These are phyloP conservation scores for Fusarium palustre DNA, from an alignment of 2,329 filamentous ascomycete genomes.

Conservation along the genomic window DNA sequence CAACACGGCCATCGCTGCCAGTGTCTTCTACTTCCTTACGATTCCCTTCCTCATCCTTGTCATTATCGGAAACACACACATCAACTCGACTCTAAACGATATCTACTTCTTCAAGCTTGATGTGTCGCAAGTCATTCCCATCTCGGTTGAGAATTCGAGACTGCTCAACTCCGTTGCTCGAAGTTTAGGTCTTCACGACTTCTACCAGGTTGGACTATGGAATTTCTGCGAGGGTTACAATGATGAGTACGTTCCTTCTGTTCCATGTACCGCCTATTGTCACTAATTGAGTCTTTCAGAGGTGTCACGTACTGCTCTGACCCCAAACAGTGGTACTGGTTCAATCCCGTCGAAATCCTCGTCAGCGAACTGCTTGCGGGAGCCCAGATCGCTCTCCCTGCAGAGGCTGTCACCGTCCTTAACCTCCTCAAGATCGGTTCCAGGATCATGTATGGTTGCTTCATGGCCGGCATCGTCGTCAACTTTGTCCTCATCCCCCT, in stretches of 20 bases:
- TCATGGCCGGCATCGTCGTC: conserved; percentile 77
- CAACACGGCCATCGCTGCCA: conserved; percentile 73
- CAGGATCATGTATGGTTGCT: conserved; percentile 90
- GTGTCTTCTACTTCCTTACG: conserved; percentile 77
- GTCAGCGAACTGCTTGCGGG: conserved; percentile 83
- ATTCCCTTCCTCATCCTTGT: conserved; percentile 84
- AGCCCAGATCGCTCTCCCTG: conserved; percentile 84
- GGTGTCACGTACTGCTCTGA: conserved; percentile 82
- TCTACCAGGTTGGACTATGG: conserved; percentile 94
- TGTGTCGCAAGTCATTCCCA: conserved; percentile 82
- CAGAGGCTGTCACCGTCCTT: conserved; percentile 78
- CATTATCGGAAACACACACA: conserved; percentile 78
- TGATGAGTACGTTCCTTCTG: conserved; percentile 59
- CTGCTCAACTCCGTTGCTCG: conserved; percentile 90
- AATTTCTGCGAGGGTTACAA: conserved; percentile 90
- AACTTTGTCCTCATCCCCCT: conserved; percentile 79
- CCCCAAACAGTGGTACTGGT: conserved; percentile 82
- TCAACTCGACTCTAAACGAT: conserved; percentile 69
- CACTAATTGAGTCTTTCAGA: conserved; percentile 58
- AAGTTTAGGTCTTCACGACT: conserved; percentile 89
- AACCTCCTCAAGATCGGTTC: conserved; percentile 79
- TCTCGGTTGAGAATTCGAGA: conserved; percentile 75
- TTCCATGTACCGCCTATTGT: neutral
- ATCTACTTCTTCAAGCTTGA: conserved; percentile 90
- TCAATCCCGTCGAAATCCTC: conserved; percentile 88